Evolutionary conservation across 2,329 filamentous ascomycete species (phyloP).

Genomic region (Aspergillus pseudoviridinutans): DNA sequence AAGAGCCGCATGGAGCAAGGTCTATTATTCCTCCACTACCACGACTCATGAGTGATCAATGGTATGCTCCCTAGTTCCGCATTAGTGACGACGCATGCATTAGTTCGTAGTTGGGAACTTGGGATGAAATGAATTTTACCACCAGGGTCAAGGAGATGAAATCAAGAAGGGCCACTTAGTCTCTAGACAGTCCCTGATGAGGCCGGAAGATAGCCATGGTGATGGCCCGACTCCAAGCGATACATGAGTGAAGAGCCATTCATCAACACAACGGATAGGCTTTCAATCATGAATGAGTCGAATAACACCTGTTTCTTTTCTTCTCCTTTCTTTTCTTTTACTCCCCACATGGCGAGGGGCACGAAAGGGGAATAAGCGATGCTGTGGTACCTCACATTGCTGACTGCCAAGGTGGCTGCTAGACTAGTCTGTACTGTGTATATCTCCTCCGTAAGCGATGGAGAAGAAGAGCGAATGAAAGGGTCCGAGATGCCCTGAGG

Average conservation of each 20-base stretch:
- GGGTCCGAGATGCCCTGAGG: background rate
- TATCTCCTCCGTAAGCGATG: background rate
- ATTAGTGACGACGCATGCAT: background rate
- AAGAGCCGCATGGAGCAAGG: constrained; percentile 1
- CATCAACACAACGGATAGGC: background rate
- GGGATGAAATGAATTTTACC: background rate
- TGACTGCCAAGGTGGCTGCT: background rate
- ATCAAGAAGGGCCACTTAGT: background rate
- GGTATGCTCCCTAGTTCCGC: background rate
- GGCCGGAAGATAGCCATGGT: background rate
- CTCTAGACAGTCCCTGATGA: background rate
- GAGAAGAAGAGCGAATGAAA: background rate
- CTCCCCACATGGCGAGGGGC: background rate
- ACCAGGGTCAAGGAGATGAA: background rate
- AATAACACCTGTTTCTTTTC: background rate
- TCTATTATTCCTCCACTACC: background rate
- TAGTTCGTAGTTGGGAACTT: background rate
- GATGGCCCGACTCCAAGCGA: background rate
- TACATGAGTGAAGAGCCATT: background rate
- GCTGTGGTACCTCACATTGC: background rate
- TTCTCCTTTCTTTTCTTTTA: too few species aligned
- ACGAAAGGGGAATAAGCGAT: background rate
- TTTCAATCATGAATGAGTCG: background rate
- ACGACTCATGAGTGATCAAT: background rate
- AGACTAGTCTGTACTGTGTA: background rate